Evolutionary conservation across 305 asterid species (phyloP).

Genomic region (Fraxinus nigra): DNA sequence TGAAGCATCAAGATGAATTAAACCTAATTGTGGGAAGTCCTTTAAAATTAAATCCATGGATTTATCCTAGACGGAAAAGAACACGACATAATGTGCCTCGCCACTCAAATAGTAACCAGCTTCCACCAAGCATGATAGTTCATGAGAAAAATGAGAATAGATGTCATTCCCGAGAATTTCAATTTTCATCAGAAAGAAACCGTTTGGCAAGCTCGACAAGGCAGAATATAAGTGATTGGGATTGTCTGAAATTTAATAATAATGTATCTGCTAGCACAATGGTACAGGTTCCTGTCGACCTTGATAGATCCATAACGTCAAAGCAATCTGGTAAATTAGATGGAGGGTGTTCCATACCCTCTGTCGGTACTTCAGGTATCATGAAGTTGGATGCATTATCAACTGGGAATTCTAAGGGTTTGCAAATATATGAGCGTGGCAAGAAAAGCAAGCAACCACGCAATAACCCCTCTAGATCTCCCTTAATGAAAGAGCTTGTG

Average conservation of each 20-base stretch:
- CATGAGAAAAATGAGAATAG: conserved; percentile 33
- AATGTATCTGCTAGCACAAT: conserved; percentile 21
- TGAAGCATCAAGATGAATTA: conserved; percentile 21
- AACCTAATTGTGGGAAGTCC: conserved; percentile 18
- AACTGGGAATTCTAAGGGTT: conserved; percentile 25
- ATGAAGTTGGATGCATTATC: conserved; percentile 25
- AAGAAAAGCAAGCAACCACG: conserved; percentile 26
- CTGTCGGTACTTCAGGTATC: conserved; percentile 23
- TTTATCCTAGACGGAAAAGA: conserved; percentile 55
- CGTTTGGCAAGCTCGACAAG: conserved; percentile 24
- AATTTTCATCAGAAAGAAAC: conserved; percentile 29
- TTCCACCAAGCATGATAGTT: conserved; percentile 20
- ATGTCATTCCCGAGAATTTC: conserved; percentile 30
- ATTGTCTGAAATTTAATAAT: conserved; percentile 25
- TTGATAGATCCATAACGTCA: conserved; percentile 29
- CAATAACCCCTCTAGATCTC: conserved; percentile 40
- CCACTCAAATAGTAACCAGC: conserved; percentile 30
- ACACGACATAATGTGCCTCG: conserved; percentile 27
- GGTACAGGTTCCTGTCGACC: conserved; percentile 21
- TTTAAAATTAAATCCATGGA: conserved; percentile 41
- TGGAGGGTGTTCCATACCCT: conserved; percentile 22
- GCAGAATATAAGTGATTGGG: conserved; percentile 13
- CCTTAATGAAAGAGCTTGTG: conserved; percentile 59
- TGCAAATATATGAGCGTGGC: conserved; percentile 29
- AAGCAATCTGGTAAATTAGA: conserved; percentile 24